A percentile compares a stretch with the other conserved stretches of the same genome.
phyloP scores from a whole-genome alignment of 257 asterid species.

The Hygrophila difformis region DNA sequence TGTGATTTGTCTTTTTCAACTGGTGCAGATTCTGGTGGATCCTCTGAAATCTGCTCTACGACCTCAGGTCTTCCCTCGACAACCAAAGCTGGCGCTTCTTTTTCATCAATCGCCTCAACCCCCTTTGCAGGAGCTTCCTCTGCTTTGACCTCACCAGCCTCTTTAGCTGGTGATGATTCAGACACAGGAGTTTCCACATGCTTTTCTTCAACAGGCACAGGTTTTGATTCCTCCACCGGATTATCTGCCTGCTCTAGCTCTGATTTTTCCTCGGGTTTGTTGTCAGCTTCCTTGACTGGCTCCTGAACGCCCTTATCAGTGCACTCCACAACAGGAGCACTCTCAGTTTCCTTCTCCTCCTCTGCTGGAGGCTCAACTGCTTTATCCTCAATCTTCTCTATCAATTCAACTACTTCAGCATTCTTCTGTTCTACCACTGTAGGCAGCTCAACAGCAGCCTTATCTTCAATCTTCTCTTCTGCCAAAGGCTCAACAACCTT shows the following conservation, averaged over 20 bases:
- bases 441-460: constrained; percentile 14
- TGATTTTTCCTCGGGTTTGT: constrained; percentile 18
- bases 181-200: no score
- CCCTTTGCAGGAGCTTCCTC: constrained; percentile 19
- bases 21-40: constrained; percentile 14
- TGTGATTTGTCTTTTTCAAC: constrained; percentile 25
- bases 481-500: neutral
- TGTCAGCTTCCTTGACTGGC: constrained; percentile 12
- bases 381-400: constrained; percentile 26
- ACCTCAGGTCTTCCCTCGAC: no score
- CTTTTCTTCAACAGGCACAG: constrained; percentile 17
- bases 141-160: no score
- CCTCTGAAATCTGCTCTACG: no score
- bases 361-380: constrained; percentile 18
- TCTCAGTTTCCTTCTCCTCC: constrained; percentile 26
- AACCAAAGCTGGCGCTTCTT: no score
- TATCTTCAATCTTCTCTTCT: constrained; percentile 17
- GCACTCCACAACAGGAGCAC: constrained; percentile 6
- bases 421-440: constrained; percentile 17
- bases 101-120: constrained; percentile 15
- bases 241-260: constrained; percentile 17
- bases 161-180: no score
- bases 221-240: constrained; percentile 14
- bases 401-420: constrained; percentile 14
- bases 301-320: no score